Evolutionary conservation across 257 asterid species (phyloP), one percentile per base, ranked within the genome.

Genomic region (Lithospermum erythrorhizon): DNA sequence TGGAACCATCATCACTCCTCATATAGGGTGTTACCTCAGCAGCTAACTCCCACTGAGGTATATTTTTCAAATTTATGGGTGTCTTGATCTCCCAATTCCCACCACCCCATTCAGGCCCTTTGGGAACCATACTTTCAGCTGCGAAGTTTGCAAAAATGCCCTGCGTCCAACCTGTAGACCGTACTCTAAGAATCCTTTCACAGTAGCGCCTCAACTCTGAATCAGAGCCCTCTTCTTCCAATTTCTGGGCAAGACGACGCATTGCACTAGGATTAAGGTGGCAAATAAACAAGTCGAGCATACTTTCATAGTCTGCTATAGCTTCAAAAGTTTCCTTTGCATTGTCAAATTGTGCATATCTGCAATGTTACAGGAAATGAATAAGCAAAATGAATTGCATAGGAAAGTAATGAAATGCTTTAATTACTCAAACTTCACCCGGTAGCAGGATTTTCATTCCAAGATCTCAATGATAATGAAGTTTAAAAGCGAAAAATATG

Each of bases 31-130:
- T 86, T 65, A 93, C 99, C 80, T 93, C 97, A 71, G 97, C 95
- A 72, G 99, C 99, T 67, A 93, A 81, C 57, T 84, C 96, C 99
- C 99, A 93, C 75, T 89, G 97, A 62, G 99, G 99, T 75, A 93
- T 89, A 82, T 82, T 84, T 84, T 89, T 93, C 82, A 93, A 73
- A 80, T 83, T 86, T 30, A 76, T 78, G 56, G 97, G 95, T 6
- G 97, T 93, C 72, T 93, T 93, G 53, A 93, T 86, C 68, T 93
- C 99, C 98, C 97, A 93, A 82, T 93, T 93, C 61, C 99, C 99
- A 66, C 99, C 99, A 49, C 99, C 98, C 99, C 99, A 93, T 80
- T 93, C 99, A 68, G 87, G 82, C 14, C 96, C 99, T 83, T 93
- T 93, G 62, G 99, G 99, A 60, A 93, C 97, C 97, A 89, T 93